Conservation (phyloP, 495 filamentous ascomycete genomes). For the Penicillium atrosanguineum region DNA sequence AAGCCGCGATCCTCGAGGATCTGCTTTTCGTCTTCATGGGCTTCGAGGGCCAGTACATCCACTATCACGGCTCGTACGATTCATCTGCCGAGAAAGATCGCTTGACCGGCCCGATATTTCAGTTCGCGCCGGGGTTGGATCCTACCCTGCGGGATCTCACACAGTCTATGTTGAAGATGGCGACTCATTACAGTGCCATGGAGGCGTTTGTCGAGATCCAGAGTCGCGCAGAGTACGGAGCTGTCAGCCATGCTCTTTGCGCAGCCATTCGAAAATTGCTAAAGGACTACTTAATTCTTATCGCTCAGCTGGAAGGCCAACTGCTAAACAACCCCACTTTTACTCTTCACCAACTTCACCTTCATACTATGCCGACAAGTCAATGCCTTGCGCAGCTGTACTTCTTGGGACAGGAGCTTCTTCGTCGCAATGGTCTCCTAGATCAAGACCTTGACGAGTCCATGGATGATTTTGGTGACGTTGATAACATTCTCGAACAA, state of each 20-base stretch:
- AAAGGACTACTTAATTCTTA: slow-evolving; percentile 88
- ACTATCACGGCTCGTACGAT: slow-evolving; percentile 77
- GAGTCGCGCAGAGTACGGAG: slow-evolving; percentile 87
- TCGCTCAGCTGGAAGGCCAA: slow-evolving; percentile 90
- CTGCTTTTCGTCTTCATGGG: slow-evolving; percentile 96
- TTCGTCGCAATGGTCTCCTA: slow-evolving; percentile 81
- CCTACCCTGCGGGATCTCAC: slow-evolving; percentile 88
- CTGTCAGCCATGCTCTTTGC: slow-evolving; percentile 95
- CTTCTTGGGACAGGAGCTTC: slow-evolving; percentile 77
- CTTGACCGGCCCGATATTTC: slow-evolving; percentile 74
- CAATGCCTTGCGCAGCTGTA: slow-evolving; percentile 90
- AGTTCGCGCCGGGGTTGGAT: slow-evolving; percentile 79
- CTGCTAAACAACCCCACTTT: slow-evolving; percentile 82
- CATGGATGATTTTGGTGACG: slow-evolving; percentile 73
- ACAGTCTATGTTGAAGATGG: slow-evolving; percentile 88
- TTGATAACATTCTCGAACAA: slow-evolving; percentile 86
- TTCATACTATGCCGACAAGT: slow-evolving; percentile 83
- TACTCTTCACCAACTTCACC: slow-evolving; percentile 86
- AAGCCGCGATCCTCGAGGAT: slow-evolving; percentile 83
- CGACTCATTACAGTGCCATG: slow-evolving; percentile 85
- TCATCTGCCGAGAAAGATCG: slow-evolving; percentile 81
- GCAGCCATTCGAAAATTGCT: slow-evolving; percentile 87
- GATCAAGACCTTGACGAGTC: slow-evolving; percentile 85
- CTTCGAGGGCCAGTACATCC: slow-evolving; percentile 96
- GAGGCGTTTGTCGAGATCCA: slow-evolving; percentile 93